Conservation (phyloP, 75 land plant genomes). For the Gnetum montanum region DNA sequence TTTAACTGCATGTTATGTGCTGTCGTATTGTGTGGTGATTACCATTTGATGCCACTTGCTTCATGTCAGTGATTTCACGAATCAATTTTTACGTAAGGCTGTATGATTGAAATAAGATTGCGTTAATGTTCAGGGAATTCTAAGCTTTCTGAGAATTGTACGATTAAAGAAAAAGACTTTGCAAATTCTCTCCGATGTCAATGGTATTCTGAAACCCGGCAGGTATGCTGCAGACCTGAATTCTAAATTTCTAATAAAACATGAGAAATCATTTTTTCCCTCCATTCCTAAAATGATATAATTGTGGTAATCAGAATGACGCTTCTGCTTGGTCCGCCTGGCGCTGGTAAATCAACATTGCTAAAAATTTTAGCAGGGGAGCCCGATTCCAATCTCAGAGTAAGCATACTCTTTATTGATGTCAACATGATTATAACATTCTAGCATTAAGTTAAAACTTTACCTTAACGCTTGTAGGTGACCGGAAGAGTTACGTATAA, state of each 20-base stretch:
- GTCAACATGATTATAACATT: neutral
- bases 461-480: slow-evolving; percentile 17
- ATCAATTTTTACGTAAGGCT: neutral
- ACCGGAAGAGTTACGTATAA: slow-evolving; percentile 61
- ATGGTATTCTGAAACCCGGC: slow-evolving; percentile 65
- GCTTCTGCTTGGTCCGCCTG: slow-evolving; percentile 73
- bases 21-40: neutral
- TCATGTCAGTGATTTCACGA: neutral
- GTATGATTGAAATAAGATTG: neutral
- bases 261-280: neutral
- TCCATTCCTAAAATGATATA: neutral
- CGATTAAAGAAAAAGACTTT: slow-evolving; percentile 33
- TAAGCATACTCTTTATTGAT: slow-evolving; percentile 3
- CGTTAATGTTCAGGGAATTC: slow-evolving; percentile 15
- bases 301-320: slow-evolving; percentile 38
- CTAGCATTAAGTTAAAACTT: neutral
- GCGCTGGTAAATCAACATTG: slow-evolving; percentile 71
- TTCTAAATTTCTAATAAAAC: slow-evolving; percentile 14
- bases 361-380: slow-evolving; percentile 66
- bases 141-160: slow-evolving; percentile 26
- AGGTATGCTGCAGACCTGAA: slow-evolving; percentile 16
- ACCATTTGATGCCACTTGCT: neutral
- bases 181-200: slow-evolving; percentile 49
- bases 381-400: slow-evolving; percentile 39
- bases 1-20: neutral